phyloP scores from a whole-genome alignment of 306 rosid genomes.

The Alnus glutinosa region DNA sequence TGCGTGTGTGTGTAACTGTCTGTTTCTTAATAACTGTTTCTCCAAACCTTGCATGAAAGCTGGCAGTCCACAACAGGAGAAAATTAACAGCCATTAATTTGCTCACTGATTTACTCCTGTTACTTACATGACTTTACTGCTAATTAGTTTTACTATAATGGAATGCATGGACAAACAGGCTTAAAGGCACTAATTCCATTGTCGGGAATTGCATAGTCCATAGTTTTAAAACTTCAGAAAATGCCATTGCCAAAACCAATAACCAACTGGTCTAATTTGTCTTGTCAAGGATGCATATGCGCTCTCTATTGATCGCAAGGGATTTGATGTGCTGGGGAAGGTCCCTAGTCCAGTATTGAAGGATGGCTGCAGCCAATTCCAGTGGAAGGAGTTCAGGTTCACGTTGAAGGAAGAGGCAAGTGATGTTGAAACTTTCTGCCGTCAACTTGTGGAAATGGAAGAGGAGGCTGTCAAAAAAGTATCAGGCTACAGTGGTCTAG shows the following conservation, averaged over 20 bases:
- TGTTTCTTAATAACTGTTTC: not conserved
- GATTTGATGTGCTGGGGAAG: conserved; percentile 73
- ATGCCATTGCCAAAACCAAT: not conserved
- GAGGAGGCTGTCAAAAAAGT: conserved; percentile 65
- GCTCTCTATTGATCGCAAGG: conserved; percentile 69
- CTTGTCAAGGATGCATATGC: conserved; percentile 69
- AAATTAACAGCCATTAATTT: too few relatives aligned
- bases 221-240: not conserved
- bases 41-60: not conserved
- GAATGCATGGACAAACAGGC: not conserved
- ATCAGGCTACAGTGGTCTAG: conserved; percentile 66
- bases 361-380: conserved; percentile 50
- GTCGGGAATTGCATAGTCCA: not conserved
- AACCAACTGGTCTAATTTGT: conserved; percentile 22
- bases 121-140: not conserved
- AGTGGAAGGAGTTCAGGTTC: conserved; percentile 78
- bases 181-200: not conserved
- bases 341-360: conserved; percentile 42
- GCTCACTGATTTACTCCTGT: not conserved
- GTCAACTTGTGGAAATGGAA: conserved; percentile 81
- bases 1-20: not conserved
- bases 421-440: conserved; percentile 62
- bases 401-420: conserved; percentile 60
- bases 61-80: not conserved
- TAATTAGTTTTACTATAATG: not conserved